phyloP scores from a whole-genome alignment of 345 rosid genomes.

The Melaleuca alternifolia region DNA sequence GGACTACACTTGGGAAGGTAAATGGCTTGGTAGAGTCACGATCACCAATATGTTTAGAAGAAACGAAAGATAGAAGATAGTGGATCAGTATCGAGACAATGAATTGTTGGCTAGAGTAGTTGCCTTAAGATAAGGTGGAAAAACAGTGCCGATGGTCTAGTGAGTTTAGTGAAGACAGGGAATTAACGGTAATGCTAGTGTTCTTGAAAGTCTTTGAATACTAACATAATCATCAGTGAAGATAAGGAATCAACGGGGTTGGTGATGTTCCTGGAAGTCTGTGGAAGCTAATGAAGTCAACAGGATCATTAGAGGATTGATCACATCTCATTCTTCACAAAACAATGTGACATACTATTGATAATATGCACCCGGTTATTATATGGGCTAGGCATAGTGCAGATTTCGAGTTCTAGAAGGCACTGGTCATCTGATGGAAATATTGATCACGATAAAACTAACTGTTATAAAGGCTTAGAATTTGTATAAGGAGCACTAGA shows the following conservation, averaged over 20 bases:
- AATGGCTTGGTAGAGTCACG: neutral
- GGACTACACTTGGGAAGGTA: no score
- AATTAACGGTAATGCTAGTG: neutral
- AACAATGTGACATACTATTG: no score
- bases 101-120: no score
- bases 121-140: no score
- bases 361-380: no score
- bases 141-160: neutral
- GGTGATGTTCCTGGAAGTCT: no score
- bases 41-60: neutral
- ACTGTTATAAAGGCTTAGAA: neutral
- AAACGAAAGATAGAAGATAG: no score
- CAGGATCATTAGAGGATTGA: neutral
- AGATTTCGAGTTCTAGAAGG: neutral
- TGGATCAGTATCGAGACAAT: no score
- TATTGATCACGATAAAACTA: no score
- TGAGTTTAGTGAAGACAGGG: neutral
- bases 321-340: rapidly evolving
- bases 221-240: no score
- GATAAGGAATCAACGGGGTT: no score
- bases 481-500: neutral
- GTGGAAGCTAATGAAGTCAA: neutral
- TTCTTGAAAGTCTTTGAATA: no score
- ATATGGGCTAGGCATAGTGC: neutral
- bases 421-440: neutral